Conservation (phyloP, 208 protist species). For the Leptomonas pyrrhocoris region DNA sequence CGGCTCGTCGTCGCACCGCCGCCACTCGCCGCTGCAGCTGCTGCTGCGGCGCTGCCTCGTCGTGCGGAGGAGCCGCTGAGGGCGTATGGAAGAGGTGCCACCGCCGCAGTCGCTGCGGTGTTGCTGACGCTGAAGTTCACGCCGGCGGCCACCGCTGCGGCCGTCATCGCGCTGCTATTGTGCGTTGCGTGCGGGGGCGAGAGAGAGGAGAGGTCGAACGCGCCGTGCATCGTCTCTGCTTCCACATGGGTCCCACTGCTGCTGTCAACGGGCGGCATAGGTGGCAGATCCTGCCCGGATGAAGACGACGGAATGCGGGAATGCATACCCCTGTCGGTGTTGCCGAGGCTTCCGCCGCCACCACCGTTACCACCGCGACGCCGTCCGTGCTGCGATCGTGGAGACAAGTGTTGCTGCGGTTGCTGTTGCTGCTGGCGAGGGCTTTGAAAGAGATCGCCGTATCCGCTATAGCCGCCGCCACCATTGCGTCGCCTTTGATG, state of each 20-base stretch:
- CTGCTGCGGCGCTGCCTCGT: not conserved
- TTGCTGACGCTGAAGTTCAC: not conserved
- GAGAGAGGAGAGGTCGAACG: not conserved
- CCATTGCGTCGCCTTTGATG: not conserved
- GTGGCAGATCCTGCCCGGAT: not conserved
- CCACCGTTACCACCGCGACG: not conserved
- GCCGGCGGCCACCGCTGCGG: too few species aligned
- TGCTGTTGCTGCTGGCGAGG: constrained; percentile 6
- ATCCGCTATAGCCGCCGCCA: not conserved
- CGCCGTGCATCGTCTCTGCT: not conserved
- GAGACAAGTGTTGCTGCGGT: not conserved
- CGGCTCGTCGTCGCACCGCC: not conserved
- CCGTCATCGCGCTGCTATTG: too few species aligned
- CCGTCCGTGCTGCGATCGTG: constrained; percentile 5
- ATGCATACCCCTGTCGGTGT: not conserved
- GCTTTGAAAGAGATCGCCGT: not conserved
- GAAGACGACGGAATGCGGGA: too few species aligned
- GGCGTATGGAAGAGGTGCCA: not conserved
- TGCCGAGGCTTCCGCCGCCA: not conserved
- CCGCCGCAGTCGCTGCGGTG: not conserved
- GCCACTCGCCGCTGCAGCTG: not conserved
- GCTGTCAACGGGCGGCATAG: not conserved
- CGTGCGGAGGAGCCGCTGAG: not conserved
- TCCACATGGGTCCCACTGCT: too few species aligned
- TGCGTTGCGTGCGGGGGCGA: not conserved